Evolutionary conservation across 768 basidiomycete species (phyloP), one percentile per base, ranked within the genome.

Genomic region (Sistotremastrum suecicum): DNA sequence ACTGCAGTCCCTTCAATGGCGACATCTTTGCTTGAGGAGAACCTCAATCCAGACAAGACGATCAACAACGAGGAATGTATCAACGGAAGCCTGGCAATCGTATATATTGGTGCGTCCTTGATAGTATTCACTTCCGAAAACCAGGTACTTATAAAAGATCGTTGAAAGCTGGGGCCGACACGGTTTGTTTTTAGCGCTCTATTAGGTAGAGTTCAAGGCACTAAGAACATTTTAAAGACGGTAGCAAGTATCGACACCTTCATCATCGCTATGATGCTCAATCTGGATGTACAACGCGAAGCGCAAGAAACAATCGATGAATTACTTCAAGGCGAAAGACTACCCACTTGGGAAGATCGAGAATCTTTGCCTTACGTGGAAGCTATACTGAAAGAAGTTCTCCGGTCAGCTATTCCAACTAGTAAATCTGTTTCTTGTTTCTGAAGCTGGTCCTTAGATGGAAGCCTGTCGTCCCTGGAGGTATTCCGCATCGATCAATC

Each of bases 301-400:
- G 64, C 59, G 5, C 65, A 64, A 28, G 50, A 50, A 1, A 63
- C 66, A 34, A 53, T 66, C 6, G 62, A 65, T 40, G 35, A 41
- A 4, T 56, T 63, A 6, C 46, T 66, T 8, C 60, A 59, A 5
- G 37, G 31, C 5, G 50, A 48, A 33, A 55, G 58, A 9, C 54
- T 65, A 3, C 66, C 66, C 4, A 51, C 50, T 3, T 62, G 63
- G 39, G 54, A 50, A 5, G 63, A 67, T 29, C 41, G 52, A 6
- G 37, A 37, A 2, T 52, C 51, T 2, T 39, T 66, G 37, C 62
- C 63, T 0, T 67, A 65, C 28, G 30, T 52, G 10, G 45, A 51
- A 5, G 48, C 52, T 12, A 34, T 57, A n/a, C 5, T 57, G 3
- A 43, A 52, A n/a, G 56, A 58, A 39, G 43, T 45, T 12, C 31